Evolutionary conservation across 1,284 basidiomycete genomes (phyloP), one percentile per base, ranked within the genome.

Genomic region (Laetiporus sulphureus): DNA sequence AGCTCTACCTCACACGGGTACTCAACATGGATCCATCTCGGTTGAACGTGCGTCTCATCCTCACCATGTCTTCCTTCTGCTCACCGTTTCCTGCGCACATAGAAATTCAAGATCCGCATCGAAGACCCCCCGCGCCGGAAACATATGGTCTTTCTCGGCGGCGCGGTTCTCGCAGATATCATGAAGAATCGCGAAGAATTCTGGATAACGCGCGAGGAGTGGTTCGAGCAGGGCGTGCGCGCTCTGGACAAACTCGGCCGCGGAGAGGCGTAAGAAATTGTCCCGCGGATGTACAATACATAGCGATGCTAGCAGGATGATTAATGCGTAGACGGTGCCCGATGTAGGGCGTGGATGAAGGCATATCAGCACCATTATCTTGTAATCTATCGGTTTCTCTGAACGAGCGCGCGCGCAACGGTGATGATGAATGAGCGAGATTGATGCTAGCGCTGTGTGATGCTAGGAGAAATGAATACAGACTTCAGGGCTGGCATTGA

Each of bases 81-180:
- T 27, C 6, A n/a, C 22, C n/a, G 16, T 42, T 23, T 32, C 23
- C 6, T 21, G 18, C 18, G 10, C 16, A 5, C 35, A 36, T 62
- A 98, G 92, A 94, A 97, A 86, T 99, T 99, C 76, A 99, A 99
- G 73, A 93, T 98, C 61, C 81, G 87, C 34, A 97, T 99, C 58
- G 95, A 99, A 67, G 95, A 99, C 65, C 93, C 95, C 15, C 95
- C 95, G 21, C 83, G 93, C 58, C 79, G 96, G 63, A 98, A 98
- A 68, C 94, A 98, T 67, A 97, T 97, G 93, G 95, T 98, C 40
- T 99, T 98, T 82, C 76, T 99, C 10, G 95, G 96, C 29, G 95
- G 95, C 41, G 95, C 91, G 3, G 91, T 95, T 4, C 71, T 96
- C 19, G 94, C 94, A 4, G 94, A 99, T 64, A 98, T 99, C 66